These are phyloP conservation scores for Oryza longistaminata DNA, from an alignment of 176 grass and related monocot species.

Conservation along the genomic window DNA sequence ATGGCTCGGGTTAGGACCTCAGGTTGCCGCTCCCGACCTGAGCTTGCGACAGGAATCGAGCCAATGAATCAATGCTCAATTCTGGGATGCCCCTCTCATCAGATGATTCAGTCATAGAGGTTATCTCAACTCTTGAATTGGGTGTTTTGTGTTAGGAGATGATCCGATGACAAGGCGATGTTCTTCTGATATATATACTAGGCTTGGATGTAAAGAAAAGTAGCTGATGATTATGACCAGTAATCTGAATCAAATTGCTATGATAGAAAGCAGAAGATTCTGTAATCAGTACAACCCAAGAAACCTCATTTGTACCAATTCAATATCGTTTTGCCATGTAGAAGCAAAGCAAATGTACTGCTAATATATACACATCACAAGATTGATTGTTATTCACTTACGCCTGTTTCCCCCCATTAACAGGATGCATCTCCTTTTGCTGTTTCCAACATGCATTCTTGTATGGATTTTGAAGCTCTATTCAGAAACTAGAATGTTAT, in stretches of 20 bases:
- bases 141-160: slow-evolving; percentile 15
- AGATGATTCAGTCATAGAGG: slow-evolving; percentile 1
- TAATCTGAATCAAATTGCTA: slow-evolving; percentile 4
- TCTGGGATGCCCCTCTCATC: neutral
- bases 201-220: slow-evolving; percentile 34
- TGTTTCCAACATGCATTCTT: neutral
- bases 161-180: neutral
- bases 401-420: neutral
- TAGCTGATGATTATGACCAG: slow-evolving; percentile 17
- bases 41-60: neutral
- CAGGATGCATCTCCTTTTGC: no score
- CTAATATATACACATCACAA: slow-evolving; percentile 11
- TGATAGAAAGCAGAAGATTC: neutral
- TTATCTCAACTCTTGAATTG: neutral
- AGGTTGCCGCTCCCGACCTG: slow-evolving; percentile 9
- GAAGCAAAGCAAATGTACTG: slow-evolving; percentile 19
- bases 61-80: neutral
- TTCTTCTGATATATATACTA: neutral
- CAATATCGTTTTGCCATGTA: slow-evolving; percentile 4
- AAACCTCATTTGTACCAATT: neutral
- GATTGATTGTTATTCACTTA: neutral
- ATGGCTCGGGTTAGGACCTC: slow-evolving; percentile 66
- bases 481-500: no score
- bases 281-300: neutral
- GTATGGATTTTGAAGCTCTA: neutral